These are phyloP conservation scores for Cenchrus purpureus DNA, from an alignment of 176 grass and related monocot species.

Conservation along the genomic window DNA sequence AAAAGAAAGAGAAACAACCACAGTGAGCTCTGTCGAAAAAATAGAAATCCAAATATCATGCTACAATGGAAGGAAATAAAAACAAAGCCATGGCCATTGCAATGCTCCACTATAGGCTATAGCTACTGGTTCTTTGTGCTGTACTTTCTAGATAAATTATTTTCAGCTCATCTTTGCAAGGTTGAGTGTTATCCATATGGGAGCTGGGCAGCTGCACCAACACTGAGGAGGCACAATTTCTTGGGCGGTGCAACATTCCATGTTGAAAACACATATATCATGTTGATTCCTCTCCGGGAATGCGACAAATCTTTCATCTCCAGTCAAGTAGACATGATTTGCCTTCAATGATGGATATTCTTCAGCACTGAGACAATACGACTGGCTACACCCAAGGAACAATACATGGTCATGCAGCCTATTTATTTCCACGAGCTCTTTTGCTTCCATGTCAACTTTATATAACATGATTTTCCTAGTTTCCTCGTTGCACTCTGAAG, in stretches of 20 bases:
- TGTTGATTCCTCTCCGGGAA: neutral
- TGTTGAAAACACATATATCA: conserved; percentile 6
- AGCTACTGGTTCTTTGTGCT: too few relatives aligned
- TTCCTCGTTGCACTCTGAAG: neutral
- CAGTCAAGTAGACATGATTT: conserved; percentile 4
- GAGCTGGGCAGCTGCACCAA: neutral
- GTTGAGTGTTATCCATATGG: neutral
- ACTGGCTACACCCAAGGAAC: neutral
- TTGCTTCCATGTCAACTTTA: neutral
- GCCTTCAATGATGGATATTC: conserved; percentile 4
- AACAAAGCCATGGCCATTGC: too few relatives aligned
- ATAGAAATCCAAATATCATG: too few relatives aligned
- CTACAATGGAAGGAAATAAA: too few relatives aligned
- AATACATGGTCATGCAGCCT: neutral
- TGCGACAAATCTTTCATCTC: neutral
- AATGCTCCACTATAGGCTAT: too few relatives aligned
- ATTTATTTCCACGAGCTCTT: neutral
- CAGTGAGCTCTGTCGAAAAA: too few relatives aligned
- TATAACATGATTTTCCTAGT: neutral
- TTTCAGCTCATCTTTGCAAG: neutral
- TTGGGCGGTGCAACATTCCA: neutral
- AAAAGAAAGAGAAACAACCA: too few relatives aligned
- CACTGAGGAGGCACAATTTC: neutral
- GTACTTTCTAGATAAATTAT: neutral
- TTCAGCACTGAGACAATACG: neutral